These are phyloP conservation scores for Chenopodium quinoa DNA, from an alignment of 148 eudicot genomes.

Conservation along the genomic window DNA sequence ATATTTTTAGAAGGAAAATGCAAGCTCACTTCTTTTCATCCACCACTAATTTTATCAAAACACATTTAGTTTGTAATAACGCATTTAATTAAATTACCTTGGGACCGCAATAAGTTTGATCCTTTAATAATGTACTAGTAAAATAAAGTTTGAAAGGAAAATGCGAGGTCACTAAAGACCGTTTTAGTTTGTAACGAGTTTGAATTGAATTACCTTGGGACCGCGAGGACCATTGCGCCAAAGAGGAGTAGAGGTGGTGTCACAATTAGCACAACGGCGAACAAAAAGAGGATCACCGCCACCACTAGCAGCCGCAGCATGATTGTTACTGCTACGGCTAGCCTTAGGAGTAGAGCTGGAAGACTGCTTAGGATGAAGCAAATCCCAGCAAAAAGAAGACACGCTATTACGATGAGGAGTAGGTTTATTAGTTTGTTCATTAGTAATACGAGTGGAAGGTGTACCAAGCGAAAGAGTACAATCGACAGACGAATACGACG, in stretches of 20 bases:
- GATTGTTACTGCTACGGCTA: slow-evolving; percentile 7
- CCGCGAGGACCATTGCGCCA: slow-evolving; percentile 99
- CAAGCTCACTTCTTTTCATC: too few species aligned
- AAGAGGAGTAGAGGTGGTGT: slow-evolving; percentile 96
- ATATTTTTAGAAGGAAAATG: too few species aligned
- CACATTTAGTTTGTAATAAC: too few species aligned
- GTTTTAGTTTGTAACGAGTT: too few species aligned
- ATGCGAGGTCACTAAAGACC: too few species aligned
- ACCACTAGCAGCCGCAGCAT: slow-evolving; percentile 14
- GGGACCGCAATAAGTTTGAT: too few species aligned
- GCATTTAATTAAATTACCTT: too few species aligned
- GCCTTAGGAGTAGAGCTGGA: slow-evolving; percentile 23
- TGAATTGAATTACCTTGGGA: slow-evolving; percentile 61
- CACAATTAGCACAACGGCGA: slow-evolving; percentile 92
- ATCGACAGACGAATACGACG: slow-evolving; percentile 58
- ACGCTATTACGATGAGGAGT: slow-evolving; percentile 32
- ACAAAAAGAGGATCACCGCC: slow-evolving; percentile 58
- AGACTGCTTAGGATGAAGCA: slow-evolving; percentile 45
- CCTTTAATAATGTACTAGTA: too few species aligned
- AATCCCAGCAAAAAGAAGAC: slow-evolving; percentile 64
- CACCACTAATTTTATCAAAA: too few species aligned
- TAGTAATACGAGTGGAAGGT: slow-evolving; percentile 61
- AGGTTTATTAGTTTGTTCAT: background rate
- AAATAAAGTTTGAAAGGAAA: too few species aligned
- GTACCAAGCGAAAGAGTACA: slow-evolving; percentile 93